Base-by-base conservation (phyloP, 2,329 filamentous ascomycete genomes). In the Fusarium brevicatenulatum region DNA sequence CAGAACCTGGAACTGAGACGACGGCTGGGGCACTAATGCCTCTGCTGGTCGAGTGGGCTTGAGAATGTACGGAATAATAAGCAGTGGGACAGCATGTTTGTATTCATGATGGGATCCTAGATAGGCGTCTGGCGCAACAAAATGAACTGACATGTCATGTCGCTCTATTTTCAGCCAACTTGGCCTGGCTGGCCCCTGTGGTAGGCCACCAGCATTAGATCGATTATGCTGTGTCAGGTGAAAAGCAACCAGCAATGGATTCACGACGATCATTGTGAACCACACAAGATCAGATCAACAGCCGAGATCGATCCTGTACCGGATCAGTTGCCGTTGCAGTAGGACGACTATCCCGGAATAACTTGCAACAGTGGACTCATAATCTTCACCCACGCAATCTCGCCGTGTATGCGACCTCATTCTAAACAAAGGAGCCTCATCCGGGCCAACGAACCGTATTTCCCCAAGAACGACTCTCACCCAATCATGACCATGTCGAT, bases 111-210 rank as follows among this genome's bases (percentile, higher is more conserved):
- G 77, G 75, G 75, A 76, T 78, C 77, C 68, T 82, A 82, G 81
- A 83, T 82, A 78, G 82, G 84, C 82, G 84, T 83, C 67, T 70
- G 83, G 83, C 81, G 82, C 78, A 82, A 81, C 73, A 82, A 82
- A 82, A 81, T 77, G 75, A 81, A 81, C 75, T 77, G 73, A 78
- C 71, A 72, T 73, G 71, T 75, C 77, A 77, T 63, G 76, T 75
- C 70, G 60, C 66, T 74, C 62, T 72, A 69, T 72, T 72, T 71
- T 58, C 59, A 76, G 62, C 42, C 40, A n/a, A 34, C 43, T 21
- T 21, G 32, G 32, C 15, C 13, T 58, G 42, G 44, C 40, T 21
- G 10, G 10, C 25, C 39, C 36, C 13, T 49, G n/a, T 39, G 30
- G 62, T 44, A 50, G 71, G 43, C 63, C 52, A 47, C 52, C 68